Base-by-base conservation (phyloP, 805 yeast genomes). In the Kodamaea neixiangensis region DNA sequence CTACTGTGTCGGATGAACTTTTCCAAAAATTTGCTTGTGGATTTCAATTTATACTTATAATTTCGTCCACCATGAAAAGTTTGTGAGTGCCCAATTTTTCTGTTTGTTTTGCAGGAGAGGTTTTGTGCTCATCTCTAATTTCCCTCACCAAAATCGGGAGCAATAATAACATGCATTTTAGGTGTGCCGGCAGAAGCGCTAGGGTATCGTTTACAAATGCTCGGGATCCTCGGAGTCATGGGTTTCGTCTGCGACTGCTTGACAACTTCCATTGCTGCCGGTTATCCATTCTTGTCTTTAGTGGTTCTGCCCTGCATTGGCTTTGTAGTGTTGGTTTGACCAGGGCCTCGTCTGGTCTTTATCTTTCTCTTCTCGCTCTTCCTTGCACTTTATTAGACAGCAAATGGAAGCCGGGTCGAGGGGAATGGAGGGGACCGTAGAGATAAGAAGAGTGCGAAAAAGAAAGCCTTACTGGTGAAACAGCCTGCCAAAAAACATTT, bases 21-120 rank as follows among this genome's bases (percentile, higher is more conserved):
- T 35, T 45, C 46, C 20, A 42, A 49, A 44, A 35, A 39, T 21
- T 47, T 45, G 51, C 46, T 44, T 43, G 43, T 19, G 46, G 44
- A 35, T 19, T 43, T 39, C 47, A 29, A 44, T 47, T 47, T 50
- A 47, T 54, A 52, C 44, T 47, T 53, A 53, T 51, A 48, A 15
- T 35, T 39, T 41, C 35, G 48, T 25, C 41, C 48, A 21, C 41
- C 41, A 22, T 42, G 45, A 42, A 42, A 42, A 42, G 18, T 47
- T 31, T 45, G 43, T 25, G 15, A 22, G 37, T 48, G 46, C 50
- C 38, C 46, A 46, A 46, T 47, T 43, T 29, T 48, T 48, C 31
- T 47, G 46, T 43, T 47, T 47, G 39, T 25, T 34, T 37, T 25
- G 19, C 37, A 18, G 25, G 19, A 13, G 31, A 13, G 31, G 6